A percentile compares a stretch with the other conserved stretches of the same genome.
Evolutionary conservation across 768 basidiomycete genomes (phyloP).

Genomic region (Naganishia vishniacii): DNA sequence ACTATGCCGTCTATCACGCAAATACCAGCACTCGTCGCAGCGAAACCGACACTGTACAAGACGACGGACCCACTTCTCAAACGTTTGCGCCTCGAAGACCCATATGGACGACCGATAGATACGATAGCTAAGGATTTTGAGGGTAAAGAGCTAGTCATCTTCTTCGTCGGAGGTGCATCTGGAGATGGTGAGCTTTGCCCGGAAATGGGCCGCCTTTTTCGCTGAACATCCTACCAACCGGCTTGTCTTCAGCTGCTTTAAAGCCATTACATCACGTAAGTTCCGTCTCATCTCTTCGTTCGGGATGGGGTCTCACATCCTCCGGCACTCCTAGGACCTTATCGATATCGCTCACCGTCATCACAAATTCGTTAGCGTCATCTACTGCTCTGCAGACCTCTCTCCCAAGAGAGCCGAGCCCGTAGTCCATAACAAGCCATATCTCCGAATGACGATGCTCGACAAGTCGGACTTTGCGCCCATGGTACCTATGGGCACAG

Average conservation of each 20-base stretch:
- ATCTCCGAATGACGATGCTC: conserved; percentile 39
- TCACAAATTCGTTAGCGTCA: conserved; percentile 33
- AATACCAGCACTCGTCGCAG: conserved; percentile 23
- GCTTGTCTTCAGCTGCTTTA: conserved; percentile 22
- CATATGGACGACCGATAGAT: conserved; percentile 36
- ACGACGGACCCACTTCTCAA: conserved; percentile 25
- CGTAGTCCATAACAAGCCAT: conserved; percentile 38
- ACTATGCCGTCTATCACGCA: background rate
- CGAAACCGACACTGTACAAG: conserved; percentile 19
- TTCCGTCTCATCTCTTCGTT: background rate
- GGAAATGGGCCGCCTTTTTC: background rate
- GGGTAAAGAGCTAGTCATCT: conserved; percentile 40
- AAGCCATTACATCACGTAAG: conserved; percentile 30
- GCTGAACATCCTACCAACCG: too few relatives aligned
- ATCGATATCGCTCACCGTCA: conserved; percentile 31
- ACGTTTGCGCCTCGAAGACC: conserved; percentile 40
- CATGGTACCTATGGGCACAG: conserved; percentile 28
- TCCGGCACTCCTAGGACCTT: conserved; percentile 33
- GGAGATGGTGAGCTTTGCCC: conserved; percentile 25
- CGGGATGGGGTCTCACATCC: too few relatives aligned
- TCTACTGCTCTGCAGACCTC: conserved; percentile 46
- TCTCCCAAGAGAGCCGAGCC: conserved; percentile 27
- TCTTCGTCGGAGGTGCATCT: conserved; percentile 44
- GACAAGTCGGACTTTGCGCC: conserved; percentile 47
- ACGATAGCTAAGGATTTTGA: conserved; percentile 37